Evolutionary conservation across 306 rosid species (phyloP).

Genomic region (Geum urbanum): DNA sequence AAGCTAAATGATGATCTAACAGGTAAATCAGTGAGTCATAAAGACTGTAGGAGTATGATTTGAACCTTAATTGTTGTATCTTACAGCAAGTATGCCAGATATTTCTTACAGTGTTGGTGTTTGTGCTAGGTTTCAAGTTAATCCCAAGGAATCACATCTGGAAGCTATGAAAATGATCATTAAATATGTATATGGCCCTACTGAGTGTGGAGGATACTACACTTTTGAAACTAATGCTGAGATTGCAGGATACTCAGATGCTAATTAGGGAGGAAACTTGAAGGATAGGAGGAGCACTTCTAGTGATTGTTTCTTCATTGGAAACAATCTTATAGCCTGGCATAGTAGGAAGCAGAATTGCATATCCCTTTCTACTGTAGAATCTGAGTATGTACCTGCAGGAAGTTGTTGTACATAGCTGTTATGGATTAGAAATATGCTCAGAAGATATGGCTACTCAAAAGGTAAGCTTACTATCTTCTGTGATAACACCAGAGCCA

Average conservation of each 20-base stretch:
- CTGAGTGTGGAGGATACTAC: rapidly evolving
- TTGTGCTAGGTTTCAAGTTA: background rate
- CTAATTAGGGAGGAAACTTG: background rate
- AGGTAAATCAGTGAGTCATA: too few relatives aligned
- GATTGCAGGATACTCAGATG: background rate
- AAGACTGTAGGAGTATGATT: too few relatives aligned
- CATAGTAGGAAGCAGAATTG: background rate
- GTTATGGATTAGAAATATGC: background rate
- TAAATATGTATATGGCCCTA: background rate
- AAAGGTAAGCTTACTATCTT: too few relatives aligned
- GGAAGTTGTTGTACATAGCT: background rate
- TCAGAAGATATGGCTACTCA: background rate
- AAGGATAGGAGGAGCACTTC: background rate
- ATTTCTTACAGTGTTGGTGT: background rate
- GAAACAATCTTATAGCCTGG: background rate
- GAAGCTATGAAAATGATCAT: background rate
- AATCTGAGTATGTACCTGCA: background rate
- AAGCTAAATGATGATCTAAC: too few relatives aligned
- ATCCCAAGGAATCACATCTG: background rate
- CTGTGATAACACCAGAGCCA: too few relatives aligned
- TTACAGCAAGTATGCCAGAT: background rate
- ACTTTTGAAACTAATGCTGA: background rate
- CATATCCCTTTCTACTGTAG: background rate
- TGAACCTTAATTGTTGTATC: background rate
- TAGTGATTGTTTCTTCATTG: background rate